These are phyloP conservation scores for Backusella tuberculispora DNA, from an alignment of 192 early-diverging fungal genomes.

Conservation along the genomic window DNA sequence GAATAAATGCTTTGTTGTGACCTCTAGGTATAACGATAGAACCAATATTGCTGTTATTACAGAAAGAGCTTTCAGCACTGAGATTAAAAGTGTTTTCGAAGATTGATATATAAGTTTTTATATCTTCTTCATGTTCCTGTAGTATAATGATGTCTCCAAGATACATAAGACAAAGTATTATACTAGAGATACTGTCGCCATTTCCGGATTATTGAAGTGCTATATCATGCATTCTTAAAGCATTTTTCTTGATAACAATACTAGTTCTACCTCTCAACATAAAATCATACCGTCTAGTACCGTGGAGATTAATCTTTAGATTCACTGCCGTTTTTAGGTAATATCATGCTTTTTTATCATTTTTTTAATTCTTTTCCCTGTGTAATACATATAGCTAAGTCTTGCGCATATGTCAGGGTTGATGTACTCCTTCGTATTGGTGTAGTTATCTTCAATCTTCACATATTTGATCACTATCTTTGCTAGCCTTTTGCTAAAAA, in stretches of 20 bases:
- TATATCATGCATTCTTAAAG: no score
- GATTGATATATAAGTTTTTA: no score
- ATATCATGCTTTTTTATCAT: not conserved
- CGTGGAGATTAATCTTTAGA: not conserved
- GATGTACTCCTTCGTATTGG: not conserved
- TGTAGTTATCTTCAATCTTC: not conserved
- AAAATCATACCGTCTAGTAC: no score
- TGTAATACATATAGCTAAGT: not conserved
- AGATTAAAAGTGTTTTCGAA: no score
- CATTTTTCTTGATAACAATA: no score
- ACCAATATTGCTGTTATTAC: not conserved
- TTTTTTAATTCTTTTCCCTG: not conserved
- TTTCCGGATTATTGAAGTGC: no score
- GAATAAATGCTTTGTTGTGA: not conserved
- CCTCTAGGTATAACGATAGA: not conserved
- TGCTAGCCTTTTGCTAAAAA: not conserved
- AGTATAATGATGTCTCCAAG: no score
- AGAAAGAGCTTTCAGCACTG: no score
- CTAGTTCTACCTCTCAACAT: not conserved
- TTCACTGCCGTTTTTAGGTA: not conserved
- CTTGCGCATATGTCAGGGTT: not conserved
- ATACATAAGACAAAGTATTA: no score
- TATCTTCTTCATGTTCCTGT: no score
- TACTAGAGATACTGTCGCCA: no score
- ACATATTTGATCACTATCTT: not conserved